Percentiles rank a stretch among this genome's conserved stretches.
These are phyloP conservation scores for Phytopythium litorale DNA, from an alignment of 352 stramenopile species.

Conservation along the genomic window DNA sequence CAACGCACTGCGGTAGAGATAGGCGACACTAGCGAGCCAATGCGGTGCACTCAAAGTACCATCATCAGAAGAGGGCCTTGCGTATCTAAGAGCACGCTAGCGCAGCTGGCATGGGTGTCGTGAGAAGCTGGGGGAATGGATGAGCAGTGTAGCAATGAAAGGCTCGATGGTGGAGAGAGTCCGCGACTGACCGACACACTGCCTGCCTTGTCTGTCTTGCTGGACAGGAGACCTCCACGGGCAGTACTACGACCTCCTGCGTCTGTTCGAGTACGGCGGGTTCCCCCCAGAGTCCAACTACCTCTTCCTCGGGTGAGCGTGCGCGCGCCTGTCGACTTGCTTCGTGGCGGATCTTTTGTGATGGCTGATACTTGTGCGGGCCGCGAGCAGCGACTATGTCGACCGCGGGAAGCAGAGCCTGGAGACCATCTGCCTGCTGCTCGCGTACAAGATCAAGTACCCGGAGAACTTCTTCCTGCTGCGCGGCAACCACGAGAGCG, in stretches of 20 bases:
- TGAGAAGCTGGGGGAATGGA: background rate
- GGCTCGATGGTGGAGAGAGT: background rate
- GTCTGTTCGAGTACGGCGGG: constrained; percentile 91
- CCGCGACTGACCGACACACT: background rate
- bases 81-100: background rate
- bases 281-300: constrained; percentile 86
- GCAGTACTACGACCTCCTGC: constrained; percentile 98
- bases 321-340: background rate
- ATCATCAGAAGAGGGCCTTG: background rate
- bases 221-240: constrained; percentile 92
- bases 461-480: constrained; percentile 83
- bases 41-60: too few relatives aligned
- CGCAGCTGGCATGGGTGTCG: background rate
- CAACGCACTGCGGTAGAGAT: too few relatives aligned
- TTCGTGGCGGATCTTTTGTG: background rate
- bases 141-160: background rate
- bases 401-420: constrained; percentile 87
- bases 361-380: background rate
- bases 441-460: constrained; percentile 88
- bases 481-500: constrained; percentile 76
- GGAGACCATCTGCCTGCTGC: constrained; percentile 77
- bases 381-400: constrained; percentile 50
- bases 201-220: background rate
- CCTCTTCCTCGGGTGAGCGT: constrained; percentile 52
- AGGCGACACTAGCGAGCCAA: too few relatives aligned